Percentiles rank a stretch among this genome's conserved stretches.
Conservation (phyloP, 495 filamentous ascomycete genomes). For the Talaromyces borbonicus region DNA sequence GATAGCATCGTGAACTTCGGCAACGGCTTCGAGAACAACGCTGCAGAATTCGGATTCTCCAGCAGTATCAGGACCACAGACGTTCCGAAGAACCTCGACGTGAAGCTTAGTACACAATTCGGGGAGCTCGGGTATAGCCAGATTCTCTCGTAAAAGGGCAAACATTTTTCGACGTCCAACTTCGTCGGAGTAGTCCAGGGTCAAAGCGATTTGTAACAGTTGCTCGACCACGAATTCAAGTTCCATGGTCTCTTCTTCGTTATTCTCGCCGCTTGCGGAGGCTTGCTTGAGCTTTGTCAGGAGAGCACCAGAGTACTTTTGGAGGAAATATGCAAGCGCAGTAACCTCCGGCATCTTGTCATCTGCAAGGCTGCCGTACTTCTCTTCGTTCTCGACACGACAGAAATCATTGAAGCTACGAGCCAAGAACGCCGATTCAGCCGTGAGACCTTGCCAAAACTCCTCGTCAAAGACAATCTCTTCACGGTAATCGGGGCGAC, state of each 20-base stretch:
- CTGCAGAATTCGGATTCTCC: constrained; percentile 91
- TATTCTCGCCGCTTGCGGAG: constrained; percentile 47
- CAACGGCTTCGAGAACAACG: constrained; percentile 83
- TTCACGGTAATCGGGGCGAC: constrained; percentile 81
- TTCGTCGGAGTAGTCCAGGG: constrained; percentile 91
- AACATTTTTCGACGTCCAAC: constrained; percentile 94
- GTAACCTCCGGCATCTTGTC: constrained; percentile 95
- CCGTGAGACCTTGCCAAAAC: constrained; percentile 80
- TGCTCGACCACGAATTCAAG: constrained; percentile 94
- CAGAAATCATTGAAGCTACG: constrained; percentile 93
- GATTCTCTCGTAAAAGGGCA: constrained; percentile 67
- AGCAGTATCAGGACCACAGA: constrained; percentile 65
- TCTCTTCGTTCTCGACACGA: constrained; percentile 55
- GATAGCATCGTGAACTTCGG: constrained; percentile 91
- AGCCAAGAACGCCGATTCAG: constrained; percentile 79
- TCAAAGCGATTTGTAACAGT: constrained; percentile 81
- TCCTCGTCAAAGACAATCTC: constrained; percentile 68
- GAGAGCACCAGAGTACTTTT: constrained; percentile 67
- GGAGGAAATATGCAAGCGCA: constrained; percentile 71
- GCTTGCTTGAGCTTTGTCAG: constrained; percentile 54
- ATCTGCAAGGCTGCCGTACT: constrained; percentile 62
- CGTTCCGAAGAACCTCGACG: constrained; percentile 68
- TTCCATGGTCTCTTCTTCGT: constrained; percentile 72
- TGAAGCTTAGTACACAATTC: constrained; percentile 87
- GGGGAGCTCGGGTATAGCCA: constrained; percentile 79